Evolutionary conservation across 192 early-diverging fungal species (phyloP).

Genomic region (Coemansia sp.): DNA sequence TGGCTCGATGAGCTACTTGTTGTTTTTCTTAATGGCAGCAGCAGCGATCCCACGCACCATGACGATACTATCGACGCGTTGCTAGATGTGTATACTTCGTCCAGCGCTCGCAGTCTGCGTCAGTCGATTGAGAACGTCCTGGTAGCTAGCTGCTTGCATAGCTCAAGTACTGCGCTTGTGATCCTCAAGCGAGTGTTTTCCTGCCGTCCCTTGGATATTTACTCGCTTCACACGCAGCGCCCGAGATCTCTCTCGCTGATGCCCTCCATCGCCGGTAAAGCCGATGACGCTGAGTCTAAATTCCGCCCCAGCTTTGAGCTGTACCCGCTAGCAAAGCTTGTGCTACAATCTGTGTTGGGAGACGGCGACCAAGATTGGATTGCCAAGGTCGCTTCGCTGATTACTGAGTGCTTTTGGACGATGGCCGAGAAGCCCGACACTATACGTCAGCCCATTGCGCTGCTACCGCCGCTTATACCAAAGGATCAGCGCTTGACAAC

Average conservation of each 20-base stretch:
- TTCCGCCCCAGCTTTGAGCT: conserved; percentile 47
- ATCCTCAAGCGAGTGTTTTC: conserved; percentile 21
- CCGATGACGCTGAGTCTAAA: conserved; percentile 12
- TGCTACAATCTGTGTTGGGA: conserved; percentile 23
- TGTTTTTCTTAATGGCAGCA: conserved; percentile 21
- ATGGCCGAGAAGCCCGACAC: conserved; percentile 48
- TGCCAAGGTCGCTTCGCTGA: not conserved
- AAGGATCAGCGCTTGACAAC: conserved; percentile 44
- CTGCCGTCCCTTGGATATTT: conserved; percentile 42
- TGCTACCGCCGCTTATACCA: conserved; percentile 44
- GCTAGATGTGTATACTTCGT: conserved; percentile 46
- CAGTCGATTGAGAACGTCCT: conserved; percentile 29
- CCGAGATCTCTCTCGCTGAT: conserved; percentile 19
- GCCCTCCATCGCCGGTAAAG: conserved; percentile 9
- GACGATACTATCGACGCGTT: conserved; percentile 42
- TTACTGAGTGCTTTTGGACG: conserved; percentile 35
- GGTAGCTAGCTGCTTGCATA: conserved; percentile 18
- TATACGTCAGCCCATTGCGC: conserved; percentile 40
- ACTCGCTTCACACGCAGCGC: conserved; percentile 41
- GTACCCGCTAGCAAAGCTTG: conserved; percentile 26
- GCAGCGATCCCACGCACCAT: not conserved
- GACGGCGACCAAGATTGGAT: not conserved
- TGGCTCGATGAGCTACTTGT: conserved; percentile 35
- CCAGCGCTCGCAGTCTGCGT: conserved; percentile 32
- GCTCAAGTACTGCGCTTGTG: conserved; percentile 4